Evolutionary conservation across 345 rosid species (phyloP).

Genomic region (Lepidium sativum): DNA sequence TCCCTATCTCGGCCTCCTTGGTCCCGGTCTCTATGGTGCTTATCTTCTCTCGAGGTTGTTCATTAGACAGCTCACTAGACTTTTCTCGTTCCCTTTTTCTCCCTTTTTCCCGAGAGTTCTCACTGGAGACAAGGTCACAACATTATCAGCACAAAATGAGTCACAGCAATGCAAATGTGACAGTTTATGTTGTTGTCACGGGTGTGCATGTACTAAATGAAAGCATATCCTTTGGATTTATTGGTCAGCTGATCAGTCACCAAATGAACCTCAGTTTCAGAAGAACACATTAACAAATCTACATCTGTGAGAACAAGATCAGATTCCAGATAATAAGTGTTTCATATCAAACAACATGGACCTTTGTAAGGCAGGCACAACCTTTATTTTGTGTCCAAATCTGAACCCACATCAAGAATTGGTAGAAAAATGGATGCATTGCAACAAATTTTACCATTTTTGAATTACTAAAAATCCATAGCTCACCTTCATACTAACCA

Average conservation of each 20-base stretch:
- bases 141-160: neutral
- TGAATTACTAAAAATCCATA: no score
- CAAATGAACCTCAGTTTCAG: conserved; percentile 58
- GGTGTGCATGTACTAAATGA: conserved; percentile 85
- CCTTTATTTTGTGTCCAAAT: conserved; percentile 73
- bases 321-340: neutral
- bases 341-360: conserved; percentile 21
- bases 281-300: conserved; percentile 26
- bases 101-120: conserved; percentile 44
- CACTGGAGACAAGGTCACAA: conserved; percentile 1
- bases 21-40: conserved; percentile 67
- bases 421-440: conserved; percentile 61
- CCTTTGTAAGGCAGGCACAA: conserved; percentile 40
- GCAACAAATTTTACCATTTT: conserved; percentile 59
- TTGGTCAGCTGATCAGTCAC: conserved; percentile 56
- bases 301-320: neutral
- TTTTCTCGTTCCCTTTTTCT: conserved; percentile 66
- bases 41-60: conserved; percentile 60
- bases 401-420: conserved; percentile 71
- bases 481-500: conserved; percentile 58
- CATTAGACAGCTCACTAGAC: conserved; percentile 61
- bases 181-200: no score
- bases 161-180: no score
- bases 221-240: conserved; percentile 90
- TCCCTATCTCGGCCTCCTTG: conserved; percentile 49